Conservation (phyloP, 2,329 filamentous ascomycete species). For the Trichoderma citrinoviride region DNA sequence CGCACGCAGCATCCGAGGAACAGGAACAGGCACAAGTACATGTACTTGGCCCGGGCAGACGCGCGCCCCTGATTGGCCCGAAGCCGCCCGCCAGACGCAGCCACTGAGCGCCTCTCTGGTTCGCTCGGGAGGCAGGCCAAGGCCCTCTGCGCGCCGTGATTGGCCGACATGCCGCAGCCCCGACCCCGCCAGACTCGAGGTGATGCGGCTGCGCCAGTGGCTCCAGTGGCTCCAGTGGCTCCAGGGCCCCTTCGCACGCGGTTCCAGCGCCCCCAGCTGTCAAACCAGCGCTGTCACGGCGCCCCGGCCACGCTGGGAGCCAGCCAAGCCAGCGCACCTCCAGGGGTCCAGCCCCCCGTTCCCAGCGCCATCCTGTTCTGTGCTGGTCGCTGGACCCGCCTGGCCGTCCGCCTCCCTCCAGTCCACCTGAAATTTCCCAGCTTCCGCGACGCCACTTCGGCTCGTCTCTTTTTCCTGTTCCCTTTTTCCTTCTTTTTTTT, state of each 20-base stretch:
- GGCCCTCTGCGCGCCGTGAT: not conserved
- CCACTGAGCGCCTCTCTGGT: conserved; percentile 2
- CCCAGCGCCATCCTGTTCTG: not conserved
- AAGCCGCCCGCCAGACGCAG: conserved; percentile 9
- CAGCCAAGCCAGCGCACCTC: conserved; percentile 11
- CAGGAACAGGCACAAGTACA: not conserved
- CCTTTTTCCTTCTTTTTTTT: conserved; percentile 33
- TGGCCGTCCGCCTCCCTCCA: conserved; percentile 23
- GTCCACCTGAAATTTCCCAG: conserved; percentile 26
- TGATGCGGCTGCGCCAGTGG: not conserved
- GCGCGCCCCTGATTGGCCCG: conserved; percentile 10
- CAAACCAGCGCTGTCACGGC: not conserved
- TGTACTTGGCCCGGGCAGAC: not conserved
- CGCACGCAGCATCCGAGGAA: no score
- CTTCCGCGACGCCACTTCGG: conserved; percentile 15
- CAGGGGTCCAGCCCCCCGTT: conserved; percentile 16
- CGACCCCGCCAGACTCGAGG: not conserved
- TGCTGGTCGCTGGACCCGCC: not conserved
- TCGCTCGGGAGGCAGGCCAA: not conserved
- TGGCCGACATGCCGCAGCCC: conserved; percentile 13
- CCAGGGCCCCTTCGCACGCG: no score
- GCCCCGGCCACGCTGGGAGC: conserved; percentile 9
- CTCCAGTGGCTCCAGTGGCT: not conserved
- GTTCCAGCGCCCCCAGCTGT: not conserved
- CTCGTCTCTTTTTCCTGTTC: conserved; percentile 32